Evolutionary conservation across 176 grass and related monocot genomes (phyloP).

Genomic region (Poa pratensis): DNA sequence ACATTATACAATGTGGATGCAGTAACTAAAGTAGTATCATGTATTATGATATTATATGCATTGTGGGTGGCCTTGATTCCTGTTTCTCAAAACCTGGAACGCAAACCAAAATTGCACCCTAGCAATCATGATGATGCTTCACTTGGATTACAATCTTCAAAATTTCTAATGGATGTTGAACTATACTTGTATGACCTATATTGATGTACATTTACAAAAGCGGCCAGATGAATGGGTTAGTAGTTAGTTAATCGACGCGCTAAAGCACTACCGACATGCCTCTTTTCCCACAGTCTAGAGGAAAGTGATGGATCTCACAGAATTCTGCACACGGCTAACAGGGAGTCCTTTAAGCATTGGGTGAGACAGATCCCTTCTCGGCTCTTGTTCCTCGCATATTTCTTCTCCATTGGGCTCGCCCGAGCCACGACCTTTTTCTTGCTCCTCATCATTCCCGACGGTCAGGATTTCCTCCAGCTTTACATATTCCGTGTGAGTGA

Average conservation of each 20-base stretch:
- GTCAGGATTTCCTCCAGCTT: constrained; percentile 44
- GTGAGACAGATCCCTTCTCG: constrained; percentile 51
- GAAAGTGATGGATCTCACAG: constrained; percentile 51
- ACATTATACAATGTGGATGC: neutral
- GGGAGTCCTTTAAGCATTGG: constrained; percentile 68
- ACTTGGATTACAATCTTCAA: constrained; percentile 13
- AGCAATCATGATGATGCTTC: constrained; percentile 13
- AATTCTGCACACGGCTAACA: constrained; percentile 46
- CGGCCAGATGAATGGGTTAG: neutral
- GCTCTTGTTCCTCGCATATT: constrained; percentile 15
- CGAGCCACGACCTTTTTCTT: constrained; percentile 44
- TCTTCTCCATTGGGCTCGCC: constrained; percentile 35
- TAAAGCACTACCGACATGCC: constrained; percentile 6
- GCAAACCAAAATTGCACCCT: constrained; percentile 34
- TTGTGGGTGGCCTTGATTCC: neutral
- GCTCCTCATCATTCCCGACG: constrained; percentile 12
- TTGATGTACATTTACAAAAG: constrained; percentile 31
- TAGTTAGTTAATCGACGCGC: constrained; percentile 19
- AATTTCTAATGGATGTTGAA: constrained; percentile 11
- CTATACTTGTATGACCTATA: constrained; percentile 31
- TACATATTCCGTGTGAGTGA: constrained; percentile 43
- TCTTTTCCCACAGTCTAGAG: constrained; percentile 60
- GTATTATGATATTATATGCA: neutral
- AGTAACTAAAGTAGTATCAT: constrained; percentile 8
- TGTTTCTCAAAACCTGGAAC: neutral